Percentiles rank a stretch among this genome's conserved stretches.
Evolutionary conservation across 169 alveolate genomes (phyloP).

Genomic region (Theileria parva): DNA sequence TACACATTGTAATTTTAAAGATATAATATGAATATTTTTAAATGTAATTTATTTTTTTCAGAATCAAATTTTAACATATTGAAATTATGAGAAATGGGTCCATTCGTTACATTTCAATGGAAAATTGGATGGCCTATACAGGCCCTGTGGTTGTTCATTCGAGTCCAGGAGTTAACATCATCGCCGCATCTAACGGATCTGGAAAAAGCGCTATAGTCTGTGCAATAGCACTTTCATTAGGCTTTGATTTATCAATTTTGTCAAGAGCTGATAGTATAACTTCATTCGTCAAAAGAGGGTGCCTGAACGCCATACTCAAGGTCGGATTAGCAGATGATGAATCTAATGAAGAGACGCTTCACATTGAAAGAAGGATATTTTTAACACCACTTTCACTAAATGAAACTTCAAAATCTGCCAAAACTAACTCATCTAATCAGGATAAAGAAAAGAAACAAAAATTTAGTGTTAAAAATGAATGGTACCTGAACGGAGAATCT

Average conservation of each 20-base stretch:
- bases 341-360: background rate
- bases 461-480: slow-evolving; percentile 33
- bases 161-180: slow-evolving; percentile 70
- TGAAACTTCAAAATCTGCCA: background rate
- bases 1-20: background rate
- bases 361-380: slow-evolving; percentile 21
- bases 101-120: slow-evolving; percentile 58
- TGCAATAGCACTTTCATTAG: slow-evolving; percentile 74
- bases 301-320: slow-evolving; percentile 40
- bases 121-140: slow-evolving; percentile 77
- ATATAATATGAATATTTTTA: background rate
- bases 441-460: slow-evolving; percentile 18
- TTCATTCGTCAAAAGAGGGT: slow-evolving; percentile 70
- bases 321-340: slow-evolving; percentile 23
- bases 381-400: background rate
- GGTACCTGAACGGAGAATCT: slow-evolving; percentile 63
- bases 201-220: slow-evolving; percentile 76
- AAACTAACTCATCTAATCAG: slow-evolving; percentile 35
- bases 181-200: slow-evolving; percentile 76
- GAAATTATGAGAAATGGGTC: slow-evolving; percentile 47
- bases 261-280: slow-evolving; percentile 68
- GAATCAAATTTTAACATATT: background rate
- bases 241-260: slow-evolving; percentile 58
- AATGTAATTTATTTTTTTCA: background rate
- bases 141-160: slow-evolving; percentile 71